phyloP scores from a whole-genome alignment of 192 early-diverging fungal species.

The Piromyces sp. region DNA sequence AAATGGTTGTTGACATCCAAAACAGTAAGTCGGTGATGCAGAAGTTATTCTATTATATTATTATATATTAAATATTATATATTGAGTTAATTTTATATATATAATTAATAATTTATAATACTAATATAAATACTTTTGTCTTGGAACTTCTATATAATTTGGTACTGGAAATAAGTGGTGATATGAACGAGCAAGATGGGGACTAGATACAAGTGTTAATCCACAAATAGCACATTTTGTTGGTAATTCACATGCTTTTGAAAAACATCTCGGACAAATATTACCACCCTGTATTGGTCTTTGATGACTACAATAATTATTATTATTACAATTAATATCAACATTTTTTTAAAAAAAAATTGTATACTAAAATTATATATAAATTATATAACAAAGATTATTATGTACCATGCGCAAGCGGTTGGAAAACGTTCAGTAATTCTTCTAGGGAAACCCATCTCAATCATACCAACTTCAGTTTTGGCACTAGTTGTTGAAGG shows the following conservation, averaged over 20 bases:
- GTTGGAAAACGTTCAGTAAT: constrained; percentile 27
- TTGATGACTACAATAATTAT: constrained; percentile 28
- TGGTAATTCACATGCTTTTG: constrained; percentile 73
- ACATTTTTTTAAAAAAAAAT: too few species aligned
- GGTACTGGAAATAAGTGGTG: constrained; percentile 86
- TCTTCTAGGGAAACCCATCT: constrained; percentile 80
- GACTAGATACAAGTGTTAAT: constrained; percentile 71
- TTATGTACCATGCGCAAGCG: constrained; percentile 59
- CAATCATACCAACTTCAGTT: constrained; percentile 26
- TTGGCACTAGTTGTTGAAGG: constrained; percentile 39
- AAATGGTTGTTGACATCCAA: constrained; percentile 5
- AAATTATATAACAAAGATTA: neutral
- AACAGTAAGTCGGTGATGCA: neutral
- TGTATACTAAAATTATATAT: neutral
- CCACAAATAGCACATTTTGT: constrained; percentile 83
- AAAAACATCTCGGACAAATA: constrained; percentile 65
- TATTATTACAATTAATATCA: too few species aligned
- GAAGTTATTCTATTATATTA: neutral
- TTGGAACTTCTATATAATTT: constrained; percentile 53
- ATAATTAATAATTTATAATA: too few species aligned
- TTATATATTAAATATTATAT: neutral
- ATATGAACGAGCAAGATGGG: constrained; percentile 79
- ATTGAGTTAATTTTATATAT: too few species aligned
- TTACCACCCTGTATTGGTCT: constrained; percentile 53
- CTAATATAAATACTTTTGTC: constrained; percentile 10